Evolutionary conservation across 257 asterid species (phyloP).

Genomic region (Salvia hispanica): DNA sequence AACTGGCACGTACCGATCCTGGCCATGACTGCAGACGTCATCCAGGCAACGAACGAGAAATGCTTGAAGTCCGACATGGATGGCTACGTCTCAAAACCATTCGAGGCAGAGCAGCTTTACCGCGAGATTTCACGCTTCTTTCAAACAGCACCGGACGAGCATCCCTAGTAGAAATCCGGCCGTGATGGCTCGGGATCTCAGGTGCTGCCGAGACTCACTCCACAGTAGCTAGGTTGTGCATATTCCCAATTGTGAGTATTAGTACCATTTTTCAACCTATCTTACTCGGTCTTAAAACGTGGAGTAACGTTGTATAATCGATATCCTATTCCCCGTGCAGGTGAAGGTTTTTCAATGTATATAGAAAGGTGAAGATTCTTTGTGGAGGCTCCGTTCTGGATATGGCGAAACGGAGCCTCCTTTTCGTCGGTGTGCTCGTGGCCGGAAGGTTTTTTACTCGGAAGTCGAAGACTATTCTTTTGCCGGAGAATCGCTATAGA

Average conservation of each 20-base stretch:
- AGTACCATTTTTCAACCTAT: background rate
- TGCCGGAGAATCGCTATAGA: constrained; percentile 15
- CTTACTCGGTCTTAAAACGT: background rate
- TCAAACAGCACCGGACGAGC: constrained; percentile 38
- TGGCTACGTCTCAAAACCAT: constrained; percentile 92
- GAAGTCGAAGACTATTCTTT: constrained; percentile 28
- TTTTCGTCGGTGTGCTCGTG: background rate
- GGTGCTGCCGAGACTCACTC: constrained; percentile 24
- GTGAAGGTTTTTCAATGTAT: constrained; percentile 35
- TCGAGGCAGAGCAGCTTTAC: constrained; percentile 92
- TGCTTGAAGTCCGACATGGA: constrained; percentile 76
- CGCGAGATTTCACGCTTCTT: constrained; percentile 82
- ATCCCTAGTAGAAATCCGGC: constrained; percentile 27
- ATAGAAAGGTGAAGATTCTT: constrained; percentile 44
- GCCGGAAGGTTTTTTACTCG: background rate
- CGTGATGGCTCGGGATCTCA: constrained; percentile 10
- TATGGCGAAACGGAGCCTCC: constrained; percentile 12
- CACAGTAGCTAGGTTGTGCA: constrained; percentile 40
- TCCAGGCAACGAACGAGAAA: constrained; percentile 80
- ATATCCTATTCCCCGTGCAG: constrained; percentile 22
- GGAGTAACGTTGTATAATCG: background rate
- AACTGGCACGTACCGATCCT: constrained; percentile 87
- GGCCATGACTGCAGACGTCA: constrained; percentile 98
- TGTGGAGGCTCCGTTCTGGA: constrained; percentile 30
- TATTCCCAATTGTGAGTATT: constrained; percentile 46